Evolutionary conservation across 108 stramenopile species (phyloP).

Genomic region (Cylindrotheca fusiformis): DNA sequence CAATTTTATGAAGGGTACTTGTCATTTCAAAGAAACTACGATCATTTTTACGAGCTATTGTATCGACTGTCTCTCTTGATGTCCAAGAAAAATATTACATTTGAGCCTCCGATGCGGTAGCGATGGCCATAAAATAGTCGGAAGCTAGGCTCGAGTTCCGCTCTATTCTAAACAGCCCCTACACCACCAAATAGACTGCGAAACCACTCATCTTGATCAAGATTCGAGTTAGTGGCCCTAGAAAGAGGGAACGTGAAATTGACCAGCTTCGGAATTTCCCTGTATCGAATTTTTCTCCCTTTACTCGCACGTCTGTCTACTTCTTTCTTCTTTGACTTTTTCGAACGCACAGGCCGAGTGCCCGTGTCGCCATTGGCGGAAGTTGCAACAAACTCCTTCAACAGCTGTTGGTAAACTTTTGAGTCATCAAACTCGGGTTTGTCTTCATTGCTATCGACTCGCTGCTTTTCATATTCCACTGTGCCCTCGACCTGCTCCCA

Average conservation of each 20-base stretch:
- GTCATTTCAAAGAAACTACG: conserved; percentile 24
- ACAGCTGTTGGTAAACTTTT: conserved; percentile 90
- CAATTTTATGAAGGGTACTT: conserved; percentile 26
- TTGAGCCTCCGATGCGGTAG: not conserved
- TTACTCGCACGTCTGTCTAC: conserved; percentile 94
- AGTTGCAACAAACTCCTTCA: conserved; percentile 72
- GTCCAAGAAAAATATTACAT: too few species aligned
- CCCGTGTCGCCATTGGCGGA: conserved; percentile 27
- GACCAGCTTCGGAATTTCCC: conserved; percentile 84
- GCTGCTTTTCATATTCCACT: conserved; percentile 39
- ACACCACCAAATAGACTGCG: conserved; percentile 80
- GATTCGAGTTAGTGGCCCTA: conserved; percentile 42
- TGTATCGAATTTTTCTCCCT: conserved; percentile 92
- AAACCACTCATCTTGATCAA: conserved; percentile 80
- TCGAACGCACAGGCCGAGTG: conserved; percentile 43
- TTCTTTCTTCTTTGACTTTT: conserved; percentile 34
- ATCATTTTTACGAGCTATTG: conserved; percentile 24
- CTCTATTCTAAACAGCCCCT: not conserved
- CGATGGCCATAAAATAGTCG: not conserved
- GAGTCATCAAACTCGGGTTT: conserved; percentile 75
- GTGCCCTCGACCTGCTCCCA: conserved; percentile 60
- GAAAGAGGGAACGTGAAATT: conserved; percentile 92
- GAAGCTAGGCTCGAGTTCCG: not conserved
- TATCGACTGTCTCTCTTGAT: conserved; percentile 15
- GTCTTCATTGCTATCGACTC: conserved; percentile 1